Evolutionary conservation across 139 green algal genomes (phyloP).

Genomic region (Astrephomene gubernaculifera): DNA sequence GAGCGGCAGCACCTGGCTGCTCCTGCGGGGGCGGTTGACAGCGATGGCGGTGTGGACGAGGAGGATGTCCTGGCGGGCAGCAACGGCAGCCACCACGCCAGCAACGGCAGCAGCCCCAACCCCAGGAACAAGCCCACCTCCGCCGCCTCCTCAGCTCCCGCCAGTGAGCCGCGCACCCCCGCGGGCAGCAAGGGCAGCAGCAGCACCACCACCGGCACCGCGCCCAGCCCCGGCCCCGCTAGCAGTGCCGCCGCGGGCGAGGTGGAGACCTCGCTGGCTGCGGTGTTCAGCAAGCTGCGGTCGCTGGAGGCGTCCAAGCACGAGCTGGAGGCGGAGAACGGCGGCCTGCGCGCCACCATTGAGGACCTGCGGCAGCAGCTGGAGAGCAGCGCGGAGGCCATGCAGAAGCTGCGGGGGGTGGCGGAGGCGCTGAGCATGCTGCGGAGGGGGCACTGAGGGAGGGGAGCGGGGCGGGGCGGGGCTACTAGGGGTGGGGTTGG

Average conservation of each 20-base stretch:
- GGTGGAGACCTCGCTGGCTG: conserved; percentile 16
- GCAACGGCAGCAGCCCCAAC: not conserved
- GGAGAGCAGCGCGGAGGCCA: conserved; percentile 26
- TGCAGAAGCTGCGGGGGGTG: conserved; percentile 34
- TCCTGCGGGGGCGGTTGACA: not conserved
- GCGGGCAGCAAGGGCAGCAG: no score
- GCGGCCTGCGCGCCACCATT: conserved; percentile 19
- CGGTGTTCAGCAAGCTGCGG: conserved; percentile 21
- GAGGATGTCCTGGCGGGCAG: not conserved
- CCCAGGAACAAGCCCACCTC: no score
- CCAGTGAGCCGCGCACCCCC: no score
- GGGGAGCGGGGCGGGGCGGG: no score
- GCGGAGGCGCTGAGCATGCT: conserved; percentile 39
- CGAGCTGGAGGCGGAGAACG: conserved; percentile 38
- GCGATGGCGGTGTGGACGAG: no score
- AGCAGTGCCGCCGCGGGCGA: not conserved
- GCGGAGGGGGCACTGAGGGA: no score
- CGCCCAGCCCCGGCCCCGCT: not conserved
- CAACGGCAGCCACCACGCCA: not conserved
- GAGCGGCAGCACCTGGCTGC: not conserved
- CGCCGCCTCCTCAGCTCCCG: no score
- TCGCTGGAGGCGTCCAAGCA: conserved; percentile 13
- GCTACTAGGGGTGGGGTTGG: no score
- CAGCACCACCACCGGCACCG: no score
- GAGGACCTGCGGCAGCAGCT: conserved; percentile 29